Percentiles rank a stretch among this genome's conserved stretches.
Conservation (phyloP, 2,329 filamentous ascomycete species). For the Fusarium sp. region DNA sequence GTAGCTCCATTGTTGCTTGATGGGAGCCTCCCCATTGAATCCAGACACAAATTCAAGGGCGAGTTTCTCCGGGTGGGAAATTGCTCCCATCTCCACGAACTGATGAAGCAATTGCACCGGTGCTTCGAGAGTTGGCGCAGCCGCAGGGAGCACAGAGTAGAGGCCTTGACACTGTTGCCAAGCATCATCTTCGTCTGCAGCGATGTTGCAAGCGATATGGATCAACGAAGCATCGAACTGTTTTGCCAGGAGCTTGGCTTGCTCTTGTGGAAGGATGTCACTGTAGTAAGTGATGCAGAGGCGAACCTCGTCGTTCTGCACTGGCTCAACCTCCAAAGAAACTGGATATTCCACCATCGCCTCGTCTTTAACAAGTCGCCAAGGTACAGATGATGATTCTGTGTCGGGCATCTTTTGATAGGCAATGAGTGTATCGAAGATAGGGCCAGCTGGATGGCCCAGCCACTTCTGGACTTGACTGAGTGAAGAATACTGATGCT, state of each 20-base stretch:
- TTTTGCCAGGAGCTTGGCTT: conserved; percentile 73
- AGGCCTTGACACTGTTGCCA: conserved; percentile 51
- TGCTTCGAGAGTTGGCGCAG: conserved; percentile 66
- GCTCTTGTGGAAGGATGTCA: conserved; percentile 73
- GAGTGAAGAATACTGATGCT: conserved; percentile 79
- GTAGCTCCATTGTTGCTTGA: conserved; percentile 77
- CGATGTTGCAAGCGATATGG: conserved; percentile 65
- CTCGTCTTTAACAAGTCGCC: conserved; percentile 73
- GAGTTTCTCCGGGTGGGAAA: conserved; percentile 64
- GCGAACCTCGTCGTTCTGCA: conserved; percentile 58
- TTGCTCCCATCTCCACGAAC: conserved; percentile 77
- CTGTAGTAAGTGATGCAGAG: conserved; percentile 76
- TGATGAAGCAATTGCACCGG: conserved; percentile 76
- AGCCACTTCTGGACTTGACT: conserved; percentile 79
- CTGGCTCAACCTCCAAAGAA: conserved; percentile 82
- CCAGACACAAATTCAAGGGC: conserved; percentile 82
- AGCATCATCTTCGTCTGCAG: conserved; percentile 55
- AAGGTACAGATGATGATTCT: conserved; percentile 53
- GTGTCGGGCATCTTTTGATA: conserved; percentile 73
- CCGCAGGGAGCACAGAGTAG: conserved; percentile 75
- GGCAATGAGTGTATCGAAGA: conserved; percentile 89
- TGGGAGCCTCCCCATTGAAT: conserved; percentile 59
- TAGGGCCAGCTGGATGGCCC: conserved; percentile 69
- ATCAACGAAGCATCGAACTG: conserved; percentile 79
- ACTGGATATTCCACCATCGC: conserved; percentile 81